Evolutionary conservation across 2,329 filamentous ascomycete genomes (phyloP).

Genomic region (Elsinoe batatas): DNA sequence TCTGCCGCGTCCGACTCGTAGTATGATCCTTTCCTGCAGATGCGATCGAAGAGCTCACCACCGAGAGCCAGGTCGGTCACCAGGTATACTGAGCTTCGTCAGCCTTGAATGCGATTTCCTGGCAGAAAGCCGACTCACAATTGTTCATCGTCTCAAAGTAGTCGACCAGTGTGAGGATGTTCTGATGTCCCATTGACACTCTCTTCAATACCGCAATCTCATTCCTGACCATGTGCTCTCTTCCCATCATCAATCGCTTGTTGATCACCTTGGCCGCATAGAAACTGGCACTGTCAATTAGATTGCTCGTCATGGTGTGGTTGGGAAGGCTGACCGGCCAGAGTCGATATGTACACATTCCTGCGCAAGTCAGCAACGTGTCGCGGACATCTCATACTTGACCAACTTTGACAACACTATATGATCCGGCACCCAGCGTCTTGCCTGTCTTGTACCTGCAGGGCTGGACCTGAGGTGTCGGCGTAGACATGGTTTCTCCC

Average conservation of each 20-base stretch:
- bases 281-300: conserved; percentile 39
- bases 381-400: too few species aligned
- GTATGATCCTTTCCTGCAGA: conserved; percentile 96
- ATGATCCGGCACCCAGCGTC: conserved; percentile 90
- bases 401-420: conserved; percentile 74
- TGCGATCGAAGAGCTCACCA: conserved; percentile 94
- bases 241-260: conserved; percentile 91
- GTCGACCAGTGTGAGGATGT: conserved; percentile 94
- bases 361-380: conserved; percentile 13
- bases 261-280: conserved; percentile 99
- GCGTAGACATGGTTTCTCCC: neutral
- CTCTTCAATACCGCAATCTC: conserved; percentile 95
- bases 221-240: conserved; percentile 98
- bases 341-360: conserved; percentile 99
- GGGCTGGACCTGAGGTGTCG: conserved; percentile 62
- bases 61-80: conserved; percentile 94
- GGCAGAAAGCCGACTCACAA: conserved; percentile 37
- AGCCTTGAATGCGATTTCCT: neutral
- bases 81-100: conserved; percentile 58
- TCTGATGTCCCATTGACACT: conserved; percentile 98
- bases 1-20: conserved; percentile 96
- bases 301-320: neutral
- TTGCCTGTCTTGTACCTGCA: conserved; percentile 99
- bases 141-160: conserved; percentile 99
- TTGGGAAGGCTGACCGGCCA: conserved; percentile 45